Evolutionary conservation across 2,329 filamentous ascomycete genomes (phyloP), one percentile per base, ranked within the genome.

Genomic region (Hypomyces rosellus): DNA sequence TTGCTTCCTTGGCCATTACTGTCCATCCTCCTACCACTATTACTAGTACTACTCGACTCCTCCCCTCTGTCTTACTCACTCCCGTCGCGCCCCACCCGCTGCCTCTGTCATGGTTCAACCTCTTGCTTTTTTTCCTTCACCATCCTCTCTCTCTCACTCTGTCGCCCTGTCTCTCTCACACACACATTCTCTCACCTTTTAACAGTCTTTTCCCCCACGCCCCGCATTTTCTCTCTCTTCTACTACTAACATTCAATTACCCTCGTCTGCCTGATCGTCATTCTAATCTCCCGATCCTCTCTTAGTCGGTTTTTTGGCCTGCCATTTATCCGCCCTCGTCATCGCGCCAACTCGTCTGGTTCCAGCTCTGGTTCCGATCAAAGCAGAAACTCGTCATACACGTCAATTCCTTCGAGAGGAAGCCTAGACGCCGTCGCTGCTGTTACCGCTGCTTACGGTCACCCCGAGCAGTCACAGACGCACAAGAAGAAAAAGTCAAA

Each of bases 401-500:
- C 30, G 14, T 38, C 36, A 38, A 38, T 38, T 38, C 3, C 36
- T 38, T 38, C 36, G 9, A n/a, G 40, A 44, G 42, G 45, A 37
- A 48, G 45, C 42, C 22, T 33, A 14, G 50, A 20, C 16, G 45
- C 43, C 15, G 45, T 30, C 9, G 25, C 25, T 11, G 25, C 25
- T 11, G 25, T 30, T 30, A 6, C 25, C 8, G 25, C 25, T 30
- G 25, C 25, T 11, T 30, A 30, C 25, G 25, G 25, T 6, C 25
- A 5, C 8, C 25, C 25, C 9, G 25, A 30, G 9, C 25, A 30
- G 9, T 5, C 25, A 30, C 25, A 30, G 9, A 45, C 42, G 43
- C 50, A 41, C 30, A 46, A 49, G 47, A 50, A 50, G 16, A 38
- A 48, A 48, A 56, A 55, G 38, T 8, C 25, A 30, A 49, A 55